Conservation (phyloP, 495 filamentous ascomycete genomes). For the Annulohypoxylon maeteangense region DNA sequence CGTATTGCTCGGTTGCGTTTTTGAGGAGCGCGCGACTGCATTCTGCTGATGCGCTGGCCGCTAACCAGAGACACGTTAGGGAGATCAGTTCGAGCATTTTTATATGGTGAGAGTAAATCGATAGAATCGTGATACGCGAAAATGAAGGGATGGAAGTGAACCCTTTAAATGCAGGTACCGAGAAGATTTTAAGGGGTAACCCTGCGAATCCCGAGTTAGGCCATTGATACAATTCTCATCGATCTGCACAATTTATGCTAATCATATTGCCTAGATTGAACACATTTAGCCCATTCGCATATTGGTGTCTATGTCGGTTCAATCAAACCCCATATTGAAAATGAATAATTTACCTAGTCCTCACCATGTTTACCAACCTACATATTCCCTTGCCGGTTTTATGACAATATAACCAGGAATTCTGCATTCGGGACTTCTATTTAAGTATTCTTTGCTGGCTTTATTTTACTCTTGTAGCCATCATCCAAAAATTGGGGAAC, state of each 20-base stretch:
- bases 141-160: no score
- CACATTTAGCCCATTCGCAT: background rate
- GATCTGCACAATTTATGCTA: background rate
- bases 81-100: background rate
- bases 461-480: background rate
- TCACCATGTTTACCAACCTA: background rate
- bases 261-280: background rate
- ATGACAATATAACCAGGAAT: background rate
- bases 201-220: background rate
- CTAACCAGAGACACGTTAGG: background rate
- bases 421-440: background rate
- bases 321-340: background rate
- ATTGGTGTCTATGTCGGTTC: background rate
- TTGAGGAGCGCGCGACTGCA: slow-evolving; percentile 1
- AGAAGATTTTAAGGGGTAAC: no score
- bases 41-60: background rate
- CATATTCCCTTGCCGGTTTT: background rate
- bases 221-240: background rate
- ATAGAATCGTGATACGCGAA: no score
- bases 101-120: no score
- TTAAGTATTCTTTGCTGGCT: background rate
- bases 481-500: no score
- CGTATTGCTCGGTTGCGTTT: background rate
- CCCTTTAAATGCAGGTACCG: no score
- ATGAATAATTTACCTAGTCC: background rate